phyloP scores from a whole-genome alignment of 768 basidiomycete genomes.

The Leccinum pellstonianum region DNA sequence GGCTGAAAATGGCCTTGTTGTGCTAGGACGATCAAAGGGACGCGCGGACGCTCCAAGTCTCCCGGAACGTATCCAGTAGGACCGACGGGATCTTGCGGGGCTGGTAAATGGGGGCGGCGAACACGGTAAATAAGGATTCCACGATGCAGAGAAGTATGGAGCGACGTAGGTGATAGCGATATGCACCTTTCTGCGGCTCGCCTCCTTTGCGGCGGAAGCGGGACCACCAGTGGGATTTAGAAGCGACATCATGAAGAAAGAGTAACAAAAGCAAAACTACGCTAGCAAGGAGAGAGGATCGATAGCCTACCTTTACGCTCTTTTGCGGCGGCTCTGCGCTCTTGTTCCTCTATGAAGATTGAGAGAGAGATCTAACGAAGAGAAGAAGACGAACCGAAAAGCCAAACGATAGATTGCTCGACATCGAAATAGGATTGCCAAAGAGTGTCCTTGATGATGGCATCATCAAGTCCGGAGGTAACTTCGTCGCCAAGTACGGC shows the following conservation, averaged over 20 bases:
- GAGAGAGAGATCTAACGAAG: not conserved
- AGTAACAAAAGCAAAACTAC: slow-evolving; percentile 36
- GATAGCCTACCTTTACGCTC: slow-evolving; percentile 83
- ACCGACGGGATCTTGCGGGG: slow-evolving; percentile 18
- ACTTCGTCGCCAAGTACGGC: slow-evolving; percentile 64
- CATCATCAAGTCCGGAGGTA: slow-evolving; percentile 67
- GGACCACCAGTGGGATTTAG: slow-evolving; percentile 35
- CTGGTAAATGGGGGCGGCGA: slow-evolving; percentile 20
- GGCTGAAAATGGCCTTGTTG: slow-evolving; percentile 48
- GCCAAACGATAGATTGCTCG: slow-evolving; percentile 70
- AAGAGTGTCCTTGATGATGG: slow-evolving; percentile 71
- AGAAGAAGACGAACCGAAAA: slow-evolving; percentile 55
- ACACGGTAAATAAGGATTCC: slow-evolving; percentile 21
- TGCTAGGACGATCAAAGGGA: slow-evolving; percentile 60
- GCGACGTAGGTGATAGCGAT: slow-evolving; percentile 30
- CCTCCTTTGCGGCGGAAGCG: slow-evolving; percentile 37
- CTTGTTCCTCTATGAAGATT: slow-evolving; percentile 59
- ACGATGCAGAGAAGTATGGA: slow-evolving; percentile 17
- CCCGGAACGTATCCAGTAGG: slow-evolving; percentile 24
- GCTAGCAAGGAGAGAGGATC: slow-evolving; percentile 24
- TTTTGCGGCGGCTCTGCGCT: slow-evolving; percentile 55
- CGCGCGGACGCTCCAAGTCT: slow-evolving; percentile 42
- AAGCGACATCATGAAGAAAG: slow-evolving; percentile 33
- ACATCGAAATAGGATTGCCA: slow-evolving; percentile 91
- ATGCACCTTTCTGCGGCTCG: slow-evolving; percentile 61